Conservation (phyloP, 192 early-diverging fungal genomes). For the Coemansia sp. region DNA sequence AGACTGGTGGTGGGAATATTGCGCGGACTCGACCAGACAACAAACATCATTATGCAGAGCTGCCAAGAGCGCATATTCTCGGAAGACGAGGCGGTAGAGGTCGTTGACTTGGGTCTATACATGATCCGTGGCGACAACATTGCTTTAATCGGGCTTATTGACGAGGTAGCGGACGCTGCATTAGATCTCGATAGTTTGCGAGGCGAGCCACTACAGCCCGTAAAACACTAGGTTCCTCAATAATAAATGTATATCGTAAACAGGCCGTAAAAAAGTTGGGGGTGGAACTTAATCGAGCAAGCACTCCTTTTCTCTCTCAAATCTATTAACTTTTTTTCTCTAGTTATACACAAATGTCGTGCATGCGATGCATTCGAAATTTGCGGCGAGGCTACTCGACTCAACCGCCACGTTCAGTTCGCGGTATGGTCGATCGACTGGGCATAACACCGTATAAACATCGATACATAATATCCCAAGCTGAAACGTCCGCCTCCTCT, state of each 20-base stretch:
- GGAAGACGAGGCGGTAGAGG: slow-evolving; percentile 55
- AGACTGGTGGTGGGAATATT: slow-evolving; percentile 50
- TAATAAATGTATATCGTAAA: background rate
- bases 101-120: slow-evolving; percentile 53
- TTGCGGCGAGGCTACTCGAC: slow-evolving; percentile 11
- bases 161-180: slow-evolving; percentile 34
- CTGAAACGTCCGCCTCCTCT: slow-evolving; percentile 33
- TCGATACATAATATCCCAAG: slow-evolving; percentile 50
- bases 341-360: background rate
- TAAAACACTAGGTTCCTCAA: slow-evolving; percentile 16
- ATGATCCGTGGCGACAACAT: slow-evolving; percentile 58
- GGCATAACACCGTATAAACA: slow-evolving; percentile 51
- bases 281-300: background rate
- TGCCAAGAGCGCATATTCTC: slow-evolving; percentile 57
- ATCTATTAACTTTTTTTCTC: background rate
- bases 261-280: background rate
- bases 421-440: slow-evolving; percentile 64
- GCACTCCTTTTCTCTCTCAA: background rate
- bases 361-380: slow-evolving; percentile 3
- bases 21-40: slow-evolving; percentile 56
- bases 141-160: slow-evolving; percentile 46
- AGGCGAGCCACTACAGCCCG: slow-evolving; percentile 22
- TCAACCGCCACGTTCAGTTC: slow-evolving; percentile 49
- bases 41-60: slow-evolving; percentile 55
- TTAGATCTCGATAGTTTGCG: slow-evolving; percentile 30